Percentiles rank a stretch among this genome's conserved stretches.
Evolutionary conservation across 108 stramenopile species (phyloP).

Genomic region (Cyclotella kingstonii): DNA sequence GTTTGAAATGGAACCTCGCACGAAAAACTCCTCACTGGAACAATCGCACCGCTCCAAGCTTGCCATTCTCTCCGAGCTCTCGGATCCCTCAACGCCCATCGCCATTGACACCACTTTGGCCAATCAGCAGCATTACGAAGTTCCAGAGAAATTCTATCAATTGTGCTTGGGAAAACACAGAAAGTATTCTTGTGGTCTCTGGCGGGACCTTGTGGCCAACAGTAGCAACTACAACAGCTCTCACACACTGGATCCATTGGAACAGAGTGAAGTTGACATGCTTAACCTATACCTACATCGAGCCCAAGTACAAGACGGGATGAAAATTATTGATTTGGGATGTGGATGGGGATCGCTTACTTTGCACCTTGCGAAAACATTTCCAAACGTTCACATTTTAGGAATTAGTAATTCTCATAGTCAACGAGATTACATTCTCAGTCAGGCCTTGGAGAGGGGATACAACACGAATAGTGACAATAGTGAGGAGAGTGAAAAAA

Average conservation of each 20-base stretch:
- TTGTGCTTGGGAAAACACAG: constrained; percentile 84
- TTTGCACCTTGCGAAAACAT: constrained; percentile 58
- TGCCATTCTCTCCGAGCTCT: constrained; percentile 52
- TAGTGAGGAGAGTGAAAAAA: too few relatives aligned
- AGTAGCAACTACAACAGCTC: too few relatives aligned
- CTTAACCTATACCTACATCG: constrained; percentile 84
- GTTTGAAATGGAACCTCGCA: too few relatives aligned
- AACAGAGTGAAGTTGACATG: constrained; percentile 85
- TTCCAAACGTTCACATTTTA: constrained; percentile 70
- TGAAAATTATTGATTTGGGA: constrained; percentile 78
- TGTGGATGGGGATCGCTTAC: constrained; percentile 98
- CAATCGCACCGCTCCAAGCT: constrained; percentile 45
- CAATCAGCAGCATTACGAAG: constrained; percentile 98
- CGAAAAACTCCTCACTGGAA: constrained; percentile 21
- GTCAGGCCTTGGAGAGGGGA: constrained; percentile 72
- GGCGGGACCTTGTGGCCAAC: constrained; percentile 15
- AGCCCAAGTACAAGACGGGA: constrained; percentile 83
- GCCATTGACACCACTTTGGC: constrained; percentile 87
- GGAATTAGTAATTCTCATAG: constrained; percentile 82
- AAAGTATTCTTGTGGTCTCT: constrained; percentile 91
- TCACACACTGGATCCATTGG: not conserved
- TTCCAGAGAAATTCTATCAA: constrained; percentile 90
- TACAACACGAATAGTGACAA: constrained; percentile 76
- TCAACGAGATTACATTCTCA: constrained; percentile 88
- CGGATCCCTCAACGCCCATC: constrained; percentile 73